A percentile compares a stretch with the other conserved stretches of the same genome.
These are phyloP conservation scores for Colletotrichum incanum DNA, from an alignment of 2,329 filamentous ascomycete genomes.

Conservation along the genomic window DNA sequence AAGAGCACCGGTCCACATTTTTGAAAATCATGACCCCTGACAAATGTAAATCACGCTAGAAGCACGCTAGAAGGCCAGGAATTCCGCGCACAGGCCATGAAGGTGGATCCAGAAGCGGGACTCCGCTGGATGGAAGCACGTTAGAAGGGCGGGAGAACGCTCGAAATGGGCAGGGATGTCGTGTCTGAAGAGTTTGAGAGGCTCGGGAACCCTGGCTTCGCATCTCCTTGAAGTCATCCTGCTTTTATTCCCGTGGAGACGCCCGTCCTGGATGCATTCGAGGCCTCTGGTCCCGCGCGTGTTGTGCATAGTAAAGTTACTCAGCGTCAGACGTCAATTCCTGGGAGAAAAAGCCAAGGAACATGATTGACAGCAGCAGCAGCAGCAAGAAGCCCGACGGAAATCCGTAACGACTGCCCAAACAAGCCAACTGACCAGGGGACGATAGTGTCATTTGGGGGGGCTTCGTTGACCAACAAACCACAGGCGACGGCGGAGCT, in stretches of 20 bases:
- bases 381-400: constrained; percentile 1
- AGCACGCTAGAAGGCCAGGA: constrained; percentile 32
- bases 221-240: not conserved
- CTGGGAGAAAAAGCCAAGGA: not conserved
- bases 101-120: not conserved
- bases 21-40: constrained; percentile 16
- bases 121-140: constrained; percentile 24
- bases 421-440: not conserved
- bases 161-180: not conserved
- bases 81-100: not conserved
- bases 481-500: not conserved
- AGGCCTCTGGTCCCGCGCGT: not conserved
- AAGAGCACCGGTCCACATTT: not conserved
- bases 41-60: constrained; percentile 14
- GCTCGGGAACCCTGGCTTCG: not conserved
- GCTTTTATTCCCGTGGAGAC: not conserved
- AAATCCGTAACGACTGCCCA: not conserved
- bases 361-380: not conserved
- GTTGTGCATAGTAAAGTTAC: not conserved
- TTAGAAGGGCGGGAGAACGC: constrained; percentile 38
- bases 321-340: not conserved
- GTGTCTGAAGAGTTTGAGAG: constrained; percentile 2
- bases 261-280: not conserved
- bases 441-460: too few relatives aligned
- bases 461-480: not conserved